These are phyloP conservation scores for Coemansia sp. DNA, from an alignment of 192 early-diverging fungal genomes.

Conservation along the genomic window DNA sequence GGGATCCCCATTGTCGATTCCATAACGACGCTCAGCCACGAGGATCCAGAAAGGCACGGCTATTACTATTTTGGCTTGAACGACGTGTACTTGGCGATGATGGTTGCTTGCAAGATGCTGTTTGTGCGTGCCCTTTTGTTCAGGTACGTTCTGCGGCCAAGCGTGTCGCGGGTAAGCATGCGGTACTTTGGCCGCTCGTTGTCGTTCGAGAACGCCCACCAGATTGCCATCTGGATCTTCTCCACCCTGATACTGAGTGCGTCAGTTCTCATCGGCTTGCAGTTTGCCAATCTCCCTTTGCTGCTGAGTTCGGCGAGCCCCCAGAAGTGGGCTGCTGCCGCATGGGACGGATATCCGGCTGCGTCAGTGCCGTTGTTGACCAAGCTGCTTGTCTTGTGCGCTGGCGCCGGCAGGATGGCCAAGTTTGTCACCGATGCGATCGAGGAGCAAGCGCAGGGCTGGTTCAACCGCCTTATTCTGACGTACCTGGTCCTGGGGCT, in stretches of 20 bases:
- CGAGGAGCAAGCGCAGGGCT: conserved; percentile 8
- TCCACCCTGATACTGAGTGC: background rate
- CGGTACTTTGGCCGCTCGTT: background rate
- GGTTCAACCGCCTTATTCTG: background rate
- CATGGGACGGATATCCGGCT: conserved; percentile 5
- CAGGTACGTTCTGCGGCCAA: conserved; percentile 32
- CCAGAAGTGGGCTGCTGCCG: background rate
- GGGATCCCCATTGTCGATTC: conserved; percentile 14
- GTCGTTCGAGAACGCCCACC: conserved; percentile 9
- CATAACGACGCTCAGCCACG: conserved; percentile 19
- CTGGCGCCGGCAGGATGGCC: conserved; percentile 5
- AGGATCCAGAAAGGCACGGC: conserved; percentile 6
- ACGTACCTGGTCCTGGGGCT: background rate
- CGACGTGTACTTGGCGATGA: conserved; percentile 20
- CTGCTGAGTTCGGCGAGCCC: background rate
- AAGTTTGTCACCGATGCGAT: conserved; percentile 3
- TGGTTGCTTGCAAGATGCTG: conserved; percentile 26
- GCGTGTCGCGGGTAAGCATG: background rate
- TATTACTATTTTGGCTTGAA: conserved; percentile 22
- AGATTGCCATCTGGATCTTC: conserved; percentile 3
- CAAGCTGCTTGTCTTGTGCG: conserved; percentile 4
- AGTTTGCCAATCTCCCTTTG: background rate
- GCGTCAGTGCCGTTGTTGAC: background rate
- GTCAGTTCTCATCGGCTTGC: conserved; percentile 2
- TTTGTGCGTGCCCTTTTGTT: conserved; percentile 26